phyloP scores from a whole-genome alignment of 176 grass and related monocot genomes.

The Triticum monococcum region DNA sequence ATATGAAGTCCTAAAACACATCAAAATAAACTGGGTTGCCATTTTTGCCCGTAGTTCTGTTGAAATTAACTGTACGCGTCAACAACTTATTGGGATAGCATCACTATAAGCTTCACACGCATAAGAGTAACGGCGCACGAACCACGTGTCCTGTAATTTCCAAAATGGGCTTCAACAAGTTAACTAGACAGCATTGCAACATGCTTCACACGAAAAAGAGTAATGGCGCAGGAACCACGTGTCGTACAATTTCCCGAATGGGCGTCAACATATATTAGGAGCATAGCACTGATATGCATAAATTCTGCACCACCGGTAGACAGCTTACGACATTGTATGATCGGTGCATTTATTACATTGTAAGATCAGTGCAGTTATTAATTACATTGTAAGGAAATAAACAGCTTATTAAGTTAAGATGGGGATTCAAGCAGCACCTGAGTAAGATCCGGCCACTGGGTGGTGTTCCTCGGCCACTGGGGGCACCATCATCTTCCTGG shows the following conservation, averaged over 20 bases:
- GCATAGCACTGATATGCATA: background rate
- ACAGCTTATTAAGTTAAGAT: background rate
- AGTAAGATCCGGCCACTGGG: slow-evolving; percentile 5
- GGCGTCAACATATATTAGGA: background rate
- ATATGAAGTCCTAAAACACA: too few relatives aligned
- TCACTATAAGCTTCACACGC: background rate
- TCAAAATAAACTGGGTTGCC: background rate
- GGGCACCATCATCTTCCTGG: slow-evolving; percentile 49
- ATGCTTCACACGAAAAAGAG: background rate
- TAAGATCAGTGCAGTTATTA: background rate
- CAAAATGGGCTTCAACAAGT: background rate
- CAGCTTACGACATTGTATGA: too few relatives aligned
- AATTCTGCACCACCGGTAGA: background rate
- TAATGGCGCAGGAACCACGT: background rate
- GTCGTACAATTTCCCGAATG: background rate
- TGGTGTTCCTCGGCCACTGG: background rate
- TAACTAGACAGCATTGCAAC: background rate
- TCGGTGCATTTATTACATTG: too few relatives aligned
- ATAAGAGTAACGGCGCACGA: background rate
- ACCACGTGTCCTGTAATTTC: background rate
- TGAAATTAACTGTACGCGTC: background rate
- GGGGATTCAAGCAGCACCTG: slow-evolving; percentile 35
- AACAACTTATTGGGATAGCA: background rate
- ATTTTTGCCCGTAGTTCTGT: background rate
- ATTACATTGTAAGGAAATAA: background rate